These are phyloP conservation scores for Eimeria brunetti DNA, from an alignment of 169 alveolate species.

Conservation along the genomic window DNA sequence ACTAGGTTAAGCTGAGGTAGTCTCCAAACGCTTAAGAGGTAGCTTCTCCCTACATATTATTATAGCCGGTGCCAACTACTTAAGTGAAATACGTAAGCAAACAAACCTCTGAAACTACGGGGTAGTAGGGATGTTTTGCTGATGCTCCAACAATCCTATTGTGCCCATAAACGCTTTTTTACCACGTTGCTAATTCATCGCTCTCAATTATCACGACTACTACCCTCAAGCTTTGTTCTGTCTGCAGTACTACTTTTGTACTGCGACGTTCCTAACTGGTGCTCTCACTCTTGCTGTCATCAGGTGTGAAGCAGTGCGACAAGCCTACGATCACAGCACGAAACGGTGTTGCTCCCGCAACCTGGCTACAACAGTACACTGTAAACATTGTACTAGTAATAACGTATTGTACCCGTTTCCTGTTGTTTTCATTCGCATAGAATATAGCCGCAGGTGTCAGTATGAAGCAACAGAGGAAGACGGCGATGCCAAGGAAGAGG, in stretches of 20 bases:
- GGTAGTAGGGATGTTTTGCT: neutral
- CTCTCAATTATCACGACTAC: neutral
- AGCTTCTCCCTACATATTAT: neutral
- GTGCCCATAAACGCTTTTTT: neutral
- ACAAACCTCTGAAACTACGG: neutral
- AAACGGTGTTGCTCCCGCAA: neutral
- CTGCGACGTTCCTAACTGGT: neutral
- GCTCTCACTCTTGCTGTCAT: neutral
- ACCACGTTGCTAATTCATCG: neutral
- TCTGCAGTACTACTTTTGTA: neutral
- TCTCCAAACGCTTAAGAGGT: too few species aligned
- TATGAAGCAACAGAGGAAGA: conserved; percentile 49
- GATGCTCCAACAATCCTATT: neutral
- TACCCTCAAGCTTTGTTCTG: neutral
- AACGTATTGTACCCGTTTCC: conserved; percentile 11
- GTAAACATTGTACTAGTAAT: neutral
- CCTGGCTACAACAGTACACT: neutral
- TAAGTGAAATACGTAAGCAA: neutral
- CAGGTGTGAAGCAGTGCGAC: neutral
- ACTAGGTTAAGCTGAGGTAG: neutral
- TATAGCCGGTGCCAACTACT: neutral
- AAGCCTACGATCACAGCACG: neutral
- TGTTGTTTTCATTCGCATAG: conserved; percentile 32
- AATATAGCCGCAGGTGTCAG: conserved; percentile 58
- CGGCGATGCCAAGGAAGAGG: conserved; percentile 30